Percentiles rank a stretch among this genome's conserved stretches.
phyloP scores from a whole-genome alignment of 805 yeast genomes.

The Wickerhamomyces tratensis region DNA sequence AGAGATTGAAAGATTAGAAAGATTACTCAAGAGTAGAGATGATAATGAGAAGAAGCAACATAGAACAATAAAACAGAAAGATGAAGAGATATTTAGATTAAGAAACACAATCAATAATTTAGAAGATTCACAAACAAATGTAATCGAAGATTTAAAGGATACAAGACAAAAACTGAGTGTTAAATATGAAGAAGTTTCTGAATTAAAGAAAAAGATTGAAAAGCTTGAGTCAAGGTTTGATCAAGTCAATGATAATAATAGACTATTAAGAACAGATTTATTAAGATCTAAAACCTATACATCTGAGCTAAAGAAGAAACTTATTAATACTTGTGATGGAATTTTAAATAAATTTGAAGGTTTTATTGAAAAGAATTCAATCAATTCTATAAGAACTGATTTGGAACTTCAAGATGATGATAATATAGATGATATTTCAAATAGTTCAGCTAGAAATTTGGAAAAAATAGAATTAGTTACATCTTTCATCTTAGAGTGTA shows the following conservation, averaged over 20 bases:
- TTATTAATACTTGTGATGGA: slow-evolving; percentile 1
- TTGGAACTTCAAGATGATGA: slow-evolving; percentile 1
- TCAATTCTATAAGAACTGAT: slow-evolving; percentile 5
- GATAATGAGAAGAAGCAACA: neutral
- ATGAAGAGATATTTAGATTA: slow-evolving; percentile 7
- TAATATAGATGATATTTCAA: neutral
- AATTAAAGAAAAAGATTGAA: slow-evolving; percentile 2
- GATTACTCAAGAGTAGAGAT: neutral
- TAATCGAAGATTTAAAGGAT: slow-evolving; percentile 3
- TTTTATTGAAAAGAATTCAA: slow-evolving; percentile 8
- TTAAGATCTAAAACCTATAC: slow-evolving; percentile 2
- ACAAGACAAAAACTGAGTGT: slow-evolving; percentile 7
- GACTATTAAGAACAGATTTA: slow-evolving; percentile 5
- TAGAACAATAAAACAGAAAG: slow-evolving; percentile 4
- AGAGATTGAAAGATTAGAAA: neutral
- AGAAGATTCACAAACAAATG: neutral
- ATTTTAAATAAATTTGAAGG: slow-evolving; percentile 8
- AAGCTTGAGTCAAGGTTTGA: slow-evolving; percentile 1
- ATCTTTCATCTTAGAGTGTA: neutral
- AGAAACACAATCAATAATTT: slow-evolving; percentile 1
- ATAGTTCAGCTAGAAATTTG: neutral
- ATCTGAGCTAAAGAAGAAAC: slow-evolving; percentile 6
- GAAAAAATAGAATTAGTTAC: neutral
- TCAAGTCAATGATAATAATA: slow-evolving; percentile 1
- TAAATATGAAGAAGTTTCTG: slow-evolving; percentile 1